phyloP scores from a whole-genome alignment of 2,329 filamentous ascomycete genomes.

The Ceratocystiopsis minuta region DNA sequence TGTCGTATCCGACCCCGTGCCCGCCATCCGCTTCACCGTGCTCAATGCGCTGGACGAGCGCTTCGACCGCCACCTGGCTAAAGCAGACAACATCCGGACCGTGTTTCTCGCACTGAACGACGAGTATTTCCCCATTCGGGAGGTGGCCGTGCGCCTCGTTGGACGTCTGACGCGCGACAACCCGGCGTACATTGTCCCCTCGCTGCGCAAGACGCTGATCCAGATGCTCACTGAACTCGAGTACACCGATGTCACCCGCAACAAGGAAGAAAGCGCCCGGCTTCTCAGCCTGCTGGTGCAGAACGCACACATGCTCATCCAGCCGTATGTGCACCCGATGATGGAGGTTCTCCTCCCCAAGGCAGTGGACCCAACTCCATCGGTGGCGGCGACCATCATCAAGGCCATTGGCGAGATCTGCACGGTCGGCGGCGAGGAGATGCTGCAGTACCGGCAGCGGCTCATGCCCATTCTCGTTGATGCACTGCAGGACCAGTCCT shows the following conservation, averaged over 20 bases:
- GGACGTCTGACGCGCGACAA: constrained; percentile 82
- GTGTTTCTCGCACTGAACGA: constrained; percentile 93
- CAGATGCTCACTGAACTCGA: constrained; percentile 93
- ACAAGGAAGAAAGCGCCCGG: constrained; percentile 92
- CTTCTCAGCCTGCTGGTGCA: constrained; percentile 82
- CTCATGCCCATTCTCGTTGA: constrained; percentile 93
- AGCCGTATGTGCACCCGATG: constrained; percentile 94
- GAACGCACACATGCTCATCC: constrained; percentile 82
- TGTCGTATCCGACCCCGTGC: constrained; percentile 78
- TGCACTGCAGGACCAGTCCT: constrained; percentile 84
- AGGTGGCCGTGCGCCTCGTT: constrained; percentile 91
- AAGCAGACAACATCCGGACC: constrained; percentile 91
- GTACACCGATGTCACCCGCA: constrained; percentile 82
- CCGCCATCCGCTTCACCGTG: constrained; percentile 76
- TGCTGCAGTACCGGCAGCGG: constrained; percentile 76
- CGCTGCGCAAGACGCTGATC: constrained; percentile 81
- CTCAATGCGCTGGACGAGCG: constrained; percentile 77
- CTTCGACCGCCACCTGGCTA: constrained; percentile 91
- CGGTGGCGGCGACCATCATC: constrained; percentile 86
- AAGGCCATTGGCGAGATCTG: constrained; percentile 89
- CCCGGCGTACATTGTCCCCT: constrained; percentile 93
- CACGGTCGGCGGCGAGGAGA: constrained; percentile 82
- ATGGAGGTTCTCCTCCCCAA: constrained; percentile 88
- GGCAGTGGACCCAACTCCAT: constrained; percentile 65
- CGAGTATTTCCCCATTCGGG: constrained; percentile 77